Evolutionary conservation across 805 yeast genomes (phyloP).

Genomic region (Nakazawaea populi): DNA sequence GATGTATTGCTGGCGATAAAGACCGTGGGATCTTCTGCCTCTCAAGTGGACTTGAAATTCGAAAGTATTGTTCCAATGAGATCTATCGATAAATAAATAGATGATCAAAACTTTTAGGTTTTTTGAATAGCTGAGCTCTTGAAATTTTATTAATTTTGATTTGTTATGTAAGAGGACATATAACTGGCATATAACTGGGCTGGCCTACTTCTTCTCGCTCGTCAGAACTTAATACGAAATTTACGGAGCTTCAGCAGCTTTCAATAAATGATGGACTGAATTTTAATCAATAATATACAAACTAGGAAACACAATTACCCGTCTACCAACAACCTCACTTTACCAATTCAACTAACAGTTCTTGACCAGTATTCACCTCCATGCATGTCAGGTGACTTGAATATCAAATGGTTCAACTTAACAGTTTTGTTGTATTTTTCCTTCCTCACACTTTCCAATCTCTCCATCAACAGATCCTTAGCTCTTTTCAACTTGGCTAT

Average conservation of each 20-base stretch:
- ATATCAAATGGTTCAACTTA: conserved; percentile 8
- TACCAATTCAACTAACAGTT: conserved; percentile 4
- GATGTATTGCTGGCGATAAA: conserved; percentile 6
- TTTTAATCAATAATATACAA: neutral
- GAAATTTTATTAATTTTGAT: too few species aligned
- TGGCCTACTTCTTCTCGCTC: too few species aligned
- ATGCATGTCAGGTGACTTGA: conserved; percentile 3
- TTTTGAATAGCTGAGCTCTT: too few species aligned
- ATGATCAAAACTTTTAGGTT: neutral
- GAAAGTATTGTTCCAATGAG: conserved; percentile 9
- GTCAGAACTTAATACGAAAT: too few species aligned
- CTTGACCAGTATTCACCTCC: conserved; percentile 12
- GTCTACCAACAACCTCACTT: too few species aligned
- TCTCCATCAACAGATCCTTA: conserved; percentile 6
- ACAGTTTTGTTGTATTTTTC: conserved; percentile 9
- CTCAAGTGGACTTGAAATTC: conserved; percentile 3
- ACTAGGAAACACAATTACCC: neutral
- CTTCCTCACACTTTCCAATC: conserved; percentile 7
- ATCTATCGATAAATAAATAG: conserved; percentile 4
- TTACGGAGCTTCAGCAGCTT: too few species aligned
- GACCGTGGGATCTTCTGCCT: neutral
- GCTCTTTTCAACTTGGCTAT: conserved; percentile 8
- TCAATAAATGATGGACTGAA: too few species aligned
- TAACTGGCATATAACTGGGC: too few species aligned
- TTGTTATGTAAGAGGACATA: too few species aligned